Conservation (phyloP, 768 basidiomycete genomes). For the Hygrophorus russula region DNA sequence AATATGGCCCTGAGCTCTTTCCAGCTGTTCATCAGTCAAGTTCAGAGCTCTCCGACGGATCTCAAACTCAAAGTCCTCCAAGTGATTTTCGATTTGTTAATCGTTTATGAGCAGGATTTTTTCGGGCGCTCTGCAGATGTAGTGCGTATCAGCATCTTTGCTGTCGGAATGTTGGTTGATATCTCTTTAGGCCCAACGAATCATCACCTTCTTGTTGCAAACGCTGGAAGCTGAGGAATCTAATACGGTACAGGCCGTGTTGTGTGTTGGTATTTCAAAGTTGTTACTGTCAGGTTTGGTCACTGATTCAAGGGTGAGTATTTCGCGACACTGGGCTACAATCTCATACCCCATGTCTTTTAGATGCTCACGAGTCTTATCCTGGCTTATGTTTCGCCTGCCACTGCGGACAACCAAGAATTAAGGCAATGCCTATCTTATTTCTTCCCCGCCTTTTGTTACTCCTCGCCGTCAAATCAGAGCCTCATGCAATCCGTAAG, state of each 20-base stretch:
- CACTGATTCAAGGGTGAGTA: constrained; percentile 57
- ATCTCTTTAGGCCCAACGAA: constrained; percentile 23
- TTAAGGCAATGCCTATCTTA: constrained; percentile 89
- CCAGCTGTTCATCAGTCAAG: constrained; percentile 77
- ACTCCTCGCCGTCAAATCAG: constrained; percentile 75
- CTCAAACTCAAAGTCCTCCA: constrained; percentile 73
- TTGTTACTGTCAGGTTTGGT: constrained; percentile 80
- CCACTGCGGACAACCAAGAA: constrained; percentile 74
- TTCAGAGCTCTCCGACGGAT: constrained; percentile 63
- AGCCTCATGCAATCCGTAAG: constrained; percentile 41
- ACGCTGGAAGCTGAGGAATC: constrained; percentile 58
- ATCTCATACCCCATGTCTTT: background rate
- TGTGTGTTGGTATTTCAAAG: constrained; percentile 82
- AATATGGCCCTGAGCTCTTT: constrained; percentile 60
- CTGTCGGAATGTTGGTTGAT: background rate
- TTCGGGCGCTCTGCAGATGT: constrained; percentile 37
- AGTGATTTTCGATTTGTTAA: constrained; percentile 80
- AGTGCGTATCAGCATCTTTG: constrained; percentile 17
- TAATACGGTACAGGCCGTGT: constrained; percentile 60
- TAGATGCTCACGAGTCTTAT: constrained; percentile 26
- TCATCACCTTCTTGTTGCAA: constrained; percentile 36
- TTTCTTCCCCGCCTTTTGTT: constrained; percentile 93
- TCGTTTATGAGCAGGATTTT: constrained; percentile 82
- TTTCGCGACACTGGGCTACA: constrained; percentile 4
- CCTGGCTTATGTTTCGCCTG: constrained; percentile 72